phyloP scores from a whole-genome alignment of 2,329 filamentous ascomycete species.

The Ceratocystis colombiana region DNA sequence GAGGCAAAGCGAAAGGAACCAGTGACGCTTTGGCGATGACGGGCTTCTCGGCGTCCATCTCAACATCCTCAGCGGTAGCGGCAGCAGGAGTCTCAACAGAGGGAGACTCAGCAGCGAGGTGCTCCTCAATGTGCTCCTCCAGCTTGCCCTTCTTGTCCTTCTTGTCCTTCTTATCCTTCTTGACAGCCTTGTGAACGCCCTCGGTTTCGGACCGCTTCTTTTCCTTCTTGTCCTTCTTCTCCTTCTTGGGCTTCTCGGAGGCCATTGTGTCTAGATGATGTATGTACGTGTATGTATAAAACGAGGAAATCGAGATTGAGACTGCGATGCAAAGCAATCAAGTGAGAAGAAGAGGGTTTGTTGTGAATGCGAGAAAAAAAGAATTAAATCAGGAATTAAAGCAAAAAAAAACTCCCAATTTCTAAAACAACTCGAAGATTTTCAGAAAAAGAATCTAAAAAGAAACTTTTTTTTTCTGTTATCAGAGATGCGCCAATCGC shows the following conservation, averaged over 20 bases:
- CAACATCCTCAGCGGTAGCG: constrained; percentile 36
- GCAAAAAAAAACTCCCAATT: constrained; percentile 17
- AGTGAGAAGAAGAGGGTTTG: not conserved
- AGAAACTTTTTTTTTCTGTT: constrained; percentile 26
- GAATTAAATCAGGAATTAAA: constrained; percentile 16
- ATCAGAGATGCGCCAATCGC: constrained; percentile 24
- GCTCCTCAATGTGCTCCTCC: constrained; percentile 62
- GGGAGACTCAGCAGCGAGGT: constrained; percentile 38
- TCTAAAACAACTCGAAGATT: not conserved
- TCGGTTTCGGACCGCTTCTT: constrained; percentile 52
- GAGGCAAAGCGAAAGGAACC: constrained; percentile 72
- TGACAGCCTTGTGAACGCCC: constrained; percentile 49
- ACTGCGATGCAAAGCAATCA: not conserved
- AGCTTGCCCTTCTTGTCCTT: constrained; percentile 58
- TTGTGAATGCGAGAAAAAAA: constrained; percentile 19
- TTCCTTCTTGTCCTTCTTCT: constrained; percentile 39
- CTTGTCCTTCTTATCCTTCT: constrained; percentile 51
- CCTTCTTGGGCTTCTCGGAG: constrained; percentile 41
- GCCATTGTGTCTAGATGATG: constrained; percentile 34
- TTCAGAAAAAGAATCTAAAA: constrained; percentile 5
- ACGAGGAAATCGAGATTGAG: not conserved
- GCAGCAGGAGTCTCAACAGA: constrained; percentile 35
- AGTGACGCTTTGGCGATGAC: constrained; percentile 46
- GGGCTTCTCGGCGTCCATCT: constrained; percentile 31
- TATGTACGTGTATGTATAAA: not conserved